These are phyloP conservation scores for Pyricularia pennisetigena DNA, from an alignment of 2,329 filamentous ascomycete genomes.

Conservation along the genomic window DNA sequence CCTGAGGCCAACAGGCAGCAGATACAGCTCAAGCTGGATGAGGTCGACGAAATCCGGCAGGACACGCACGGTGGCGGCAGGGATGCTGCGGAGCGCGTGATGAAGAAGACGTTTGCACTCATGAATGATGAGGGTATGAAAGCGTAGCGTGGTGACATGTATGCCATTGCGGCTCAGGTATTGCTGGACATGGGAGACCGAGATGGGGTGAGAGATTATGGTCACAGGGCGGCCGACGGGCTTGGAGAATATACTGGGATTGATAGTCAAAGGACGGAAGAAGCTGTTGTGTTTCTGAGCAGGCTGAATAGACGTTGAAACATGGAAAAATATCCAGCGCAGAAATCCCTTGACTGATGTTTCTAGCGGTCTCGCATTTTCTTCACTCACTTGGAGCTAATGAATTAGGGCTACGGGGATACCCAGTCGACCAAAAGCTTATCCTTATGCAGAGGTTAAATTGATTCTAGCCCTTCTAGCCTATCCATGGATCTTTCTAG, in stretches of 20 bases:
- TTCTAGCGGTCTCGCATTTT: background rate
- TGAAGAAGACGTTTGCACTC: constrained; percentile 11
- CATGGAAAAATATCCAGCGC: background rate
- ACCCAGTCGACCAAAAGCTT: background rate
- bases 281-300: background rate
- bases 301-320: constrained; percentile 3
- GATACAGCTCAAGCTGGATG: constrained; percentile 12
- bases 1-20: constrained; percentile 13
- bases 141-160: constrained; percentile 15
- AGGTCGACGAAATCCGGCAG: constrained; percentile 7
- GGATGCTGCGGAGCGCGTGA: constrained; percentile 6
- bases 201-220: constrained; percentile 8
- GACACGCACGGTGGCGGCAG: background rate
- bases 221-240: constrained; percentile 3
- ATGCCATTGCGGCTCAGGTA: constrained; percentile 12
- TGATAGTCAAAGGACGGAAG: constrained; percentile 3
- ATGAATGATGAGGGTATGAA: constrained; percentile 13
- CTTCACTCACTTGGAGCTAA: background rate
- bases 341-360: background rate
- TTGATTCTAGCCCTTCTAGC: no score
- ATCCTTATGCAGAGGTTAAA: background rate
- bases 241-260: background rate
- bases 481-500: no score
- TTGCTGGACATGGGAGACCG: constrained; percentile 11
- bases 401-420: background rate